Evolutionary conservation across 2,329 filamentous ascomycete genomes (phyloP), one percentile per base, ranked within the genome.

Genomic region (Pochonia chlamydosporia): DNA sequence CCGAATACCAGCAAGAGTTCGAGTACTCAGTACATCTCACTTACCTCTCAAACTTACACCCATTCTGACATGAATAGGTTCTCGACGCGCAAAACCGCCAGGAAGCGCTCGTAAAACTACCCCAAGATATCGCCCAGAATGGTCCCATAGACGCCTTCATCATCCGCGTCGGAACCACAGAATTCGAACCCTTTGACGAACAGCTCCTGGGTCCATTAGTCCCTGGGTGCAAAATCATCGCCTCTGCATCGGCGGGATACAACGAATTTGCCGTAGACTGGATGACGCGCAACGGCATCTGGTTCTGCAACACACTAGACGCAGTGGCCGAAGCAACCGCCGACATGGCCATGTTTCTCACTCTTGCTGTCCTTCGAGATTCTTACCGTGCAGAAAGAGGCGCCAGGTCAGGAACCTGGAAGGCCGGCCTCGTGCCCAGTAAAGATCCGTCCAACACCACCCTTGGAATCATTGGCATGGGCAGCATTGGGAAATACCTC

Each of bases 221-320:
- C 1, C 72, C 73, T 0, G 46, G 62, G 16, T 74, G 69, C 47
- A 65, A 67, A 45, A 70, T 77, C 46, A 69, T 77, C 26, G 59
- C 64, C 3, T 76, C 73, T 0, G 69, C 69, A 1, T 69, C 67
- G 25, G 73, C 73, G 0, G 73, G 73, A 1, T 76, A 68, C 57
- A 70, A 75, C 49, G 69, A 74, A 52, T 72, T 74, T 33, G 65
- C 71, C 40, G 62, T 74, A 0, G 55, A 66, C 4, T 73, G 67
- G 65, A 63, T 74, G 56, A 68, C 70, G 0, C 35, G 48, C 11
- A 52, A 68, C 6, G 63, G 62, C 5, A 69, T 81, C 23, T 74
- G 66, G 60, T 79, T 81, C 54, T 80, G 74, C 61, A 81, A 78
- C 52, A 70, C 70, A 0, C 58, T 72, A 3, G 68, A 81, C 49